Percentiles rank a stretch among this genome's conserved stretches.
Evolutionary conservation across 2,329 filamentous ascomycete species (phyloP).

Genomic region (Thielaviopsis euricoi): DNA sequence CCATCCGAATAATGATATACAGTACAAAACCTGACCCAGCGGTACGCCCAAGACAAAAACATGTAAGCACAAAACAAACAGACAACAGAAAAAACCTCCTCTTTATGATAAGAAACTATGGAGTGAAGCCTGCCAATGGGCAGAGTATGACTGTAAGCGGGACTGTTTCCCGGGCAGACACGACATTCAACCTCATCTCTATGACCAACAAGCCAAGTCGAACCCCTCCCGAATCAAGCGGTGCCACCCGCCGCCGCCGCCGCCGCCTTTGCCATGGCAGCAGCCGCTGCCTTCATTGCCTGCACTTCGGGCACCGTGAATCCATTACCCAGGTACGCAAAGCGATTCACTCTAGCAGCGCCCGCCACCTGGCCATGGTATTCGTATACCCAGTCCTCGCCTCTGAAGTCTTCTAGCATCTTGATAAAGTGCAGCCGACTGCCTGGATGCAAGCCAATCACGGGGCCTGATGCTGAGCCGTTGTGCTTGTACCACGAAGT

Average conservation of each 20-base stretch:
- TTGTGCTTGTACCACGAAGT: slow-evolving; percentile 36
- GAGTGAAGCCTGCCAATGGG: too few relatives aligned
- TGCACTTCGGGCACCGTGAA: slow-evolving; percentile 28
- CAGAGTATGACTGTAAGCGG: too few relatives aligned
- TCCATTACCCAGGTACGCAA: slow-evolving; percentile 36
- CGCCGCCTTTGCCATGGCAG: neutral
- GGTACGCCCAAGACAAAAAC: neutral
- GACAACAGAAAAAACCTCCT: too few relatives aligned
- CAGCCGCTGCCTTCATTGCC: slow-evolving; percentile 4
- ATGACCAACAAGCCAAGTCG: neutral
- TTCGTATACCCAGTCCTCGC: slow-evolving; percentile 37
- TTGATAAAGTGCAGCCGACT: slow-evolving; percentile 35
- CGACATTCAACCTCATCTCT: neutral
- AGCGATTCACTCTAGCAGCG: slow-evolving; percentile 24
- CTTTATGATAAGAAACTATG: too few relatives aligned
- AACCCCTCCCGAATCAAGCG: neutral
- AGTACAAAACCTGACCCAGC: neutral
- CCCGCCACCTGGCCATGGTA: slow-evolving; percentile 18
- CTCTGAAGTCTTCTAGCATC: slow-evolving; percentile 32
- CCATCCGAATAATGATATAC: neutral
- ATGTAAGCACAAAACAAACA: too few relatives aligned
- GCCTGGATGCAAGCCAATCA: slow-evolving; percentile 34
- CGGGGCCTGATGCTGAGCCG: slow-evolving; percentile 23
- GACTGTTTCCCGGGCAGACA: neutral
- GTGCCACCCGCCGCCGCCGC: neutral